A percentile compares a stretch with the other conserved stretches of the same genome.
Conservation (phyloP, 2,329 filamentous ascomycete species). For the Rutstroemia sp. region DNA sequence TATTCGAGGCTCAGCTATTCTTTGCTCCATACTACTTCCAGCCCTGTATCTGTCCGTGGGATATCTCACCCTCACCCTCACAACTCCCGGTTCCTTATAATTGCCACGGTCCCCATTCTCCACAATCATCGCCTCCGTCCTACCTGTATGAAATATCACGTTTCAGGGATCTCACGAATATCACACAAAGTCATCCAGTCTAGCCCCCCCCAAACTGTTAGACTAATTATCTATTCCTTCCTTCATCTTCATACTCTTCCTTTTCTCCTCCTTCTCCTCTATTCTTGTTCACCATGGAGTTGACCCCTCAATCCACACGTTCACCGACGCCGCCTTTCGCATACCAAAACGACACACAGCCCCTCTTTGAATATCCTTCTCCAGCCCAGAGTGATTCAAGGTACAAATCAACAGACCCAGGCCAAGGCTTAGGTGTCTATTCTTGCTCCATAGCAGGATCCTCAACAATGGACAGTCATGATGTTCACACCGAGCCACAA, state of each 20-base stretch:
- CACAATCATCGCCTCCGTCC: conserved; percentile 1
- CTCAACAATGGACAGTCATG: conserved; percentile 18
- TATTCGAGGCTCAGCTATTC: background rate
- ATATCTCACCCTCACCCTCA: background rate
- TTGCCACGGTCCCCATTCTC: background rate
- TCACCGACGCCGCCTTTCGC: conserved; percentile 27
- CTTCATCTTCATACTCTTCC: conserved; percentile 10
- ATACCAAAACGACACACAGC: conserved; percentile 24
- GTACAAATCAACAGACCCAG: conserved; percentile 24
- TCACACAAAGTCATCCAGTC: conserved; percentile 1
- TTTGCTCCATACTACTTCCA: background rate
- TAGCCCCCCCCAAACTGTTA: conserved; percentile 12
- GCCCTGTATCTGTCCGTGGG: background rate
- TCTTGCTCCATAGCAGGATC: conserved; percentile 25
- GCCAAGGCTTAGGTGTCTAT: conserved; percentile 27
- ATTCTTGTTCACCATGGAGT: conserved; percentile 24
- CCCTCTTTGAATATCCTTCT: conserved; percentile 30
- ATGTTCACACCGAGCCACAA: conserved; percentile 15
- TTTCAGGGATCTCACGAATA: conserved; percentile 1
- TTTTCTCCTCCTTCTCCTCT: conserved; percentile 8
- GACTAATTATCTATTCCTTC: conserved; percentile 3
- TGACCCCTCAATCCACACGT: conserved; percentile 28
- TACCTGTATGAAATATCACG: conserved; percentile 8
- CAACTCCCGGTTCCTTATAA: conserved; percentile 1
- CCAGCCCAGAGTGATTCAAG: conserved; percentile 28